A percentile compares a stretch with the other conserved stretches of the same genome.
These are phyloP conservation scores for Climacium dendroides DNA, from an alignment of 225 moss, liverwort and hornwort genomes.

Conservation along the genomic window DNA sequence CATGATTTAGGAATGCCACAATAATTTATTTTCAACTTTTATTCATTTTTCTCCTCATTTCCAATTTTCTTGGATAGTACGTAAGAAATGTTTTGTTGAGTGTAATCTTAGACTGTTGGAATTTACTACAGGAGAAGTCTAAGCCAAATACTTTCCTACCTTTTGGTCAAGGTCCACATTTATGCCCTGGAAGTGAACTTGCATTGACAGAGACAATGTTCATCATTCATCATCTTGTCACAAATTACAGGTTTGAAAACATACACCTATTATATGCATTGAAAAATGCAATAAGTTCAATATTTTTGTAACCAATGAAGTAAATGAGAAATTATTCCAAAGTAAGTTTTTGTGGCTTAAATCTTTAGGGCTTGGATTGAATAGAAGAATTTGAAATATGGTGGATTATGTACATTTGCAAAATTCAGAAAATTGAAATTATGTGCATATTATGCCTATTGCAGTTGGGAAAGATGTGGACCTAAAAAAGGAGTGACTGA, in stretches of 20 bases:
- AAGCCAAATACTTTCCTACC: background rate
- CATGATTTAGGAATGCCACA: too few relatives aligned
- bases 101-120: too few relatives aligned
- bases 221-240: background rate
- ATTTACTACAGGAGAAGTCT: background rate
- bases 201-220: background rate
- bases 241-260: background rate
- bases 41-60: too few relatives aligned
- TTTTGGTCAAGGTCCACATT: background rate
- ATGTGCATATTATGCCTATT: background rate
- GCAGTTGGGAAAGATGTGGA: background rate
- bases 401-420: background rate
- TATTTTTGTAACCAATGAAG: background rate
- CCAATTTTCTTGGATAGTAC: too few relatives aligned
- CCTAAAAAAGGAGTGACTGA: background rate
- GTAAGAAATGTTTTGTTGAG: too few relatives aligned
- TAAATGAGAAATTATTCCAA: background rate
- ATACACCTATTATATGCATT: background rate
- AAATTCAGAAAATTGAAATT: background rate
- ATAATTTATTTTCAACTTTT: too few relatives aligned
- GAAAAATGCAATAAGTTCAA: background rate
- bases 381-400: background rate
- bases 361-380: background rate
- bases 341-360: background rate
- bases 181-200: slow-evolving; percentile 3